These are phyloP conservation scores for Aspergillus baeticus DNA, from an alignment of 495 filamentous ascomycete genomes.

Conservation along the genomic window DNA sequence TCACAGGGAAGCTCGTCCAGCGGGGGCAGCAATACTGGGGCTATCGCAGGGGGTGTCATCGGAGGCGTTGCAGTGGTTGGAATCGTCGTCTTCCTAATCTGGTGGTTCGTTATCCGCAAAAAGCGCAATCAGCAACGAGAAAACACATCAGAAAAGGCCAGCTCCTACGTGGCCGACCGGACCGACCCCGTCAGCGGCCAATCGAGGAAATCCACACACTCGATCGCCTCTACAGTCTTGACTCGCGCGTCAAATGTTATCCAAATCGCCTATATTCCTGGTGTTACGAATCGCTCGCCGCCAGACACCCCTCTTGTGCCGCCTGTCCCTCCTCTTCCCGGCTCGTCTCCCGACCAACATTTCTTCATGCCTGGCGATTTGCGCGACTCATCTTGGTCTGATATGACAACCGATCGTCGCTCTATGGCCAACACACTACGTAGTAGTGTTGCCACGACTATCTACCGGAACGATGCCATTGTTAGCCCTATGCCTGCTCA, in stretches of 20 bases:
- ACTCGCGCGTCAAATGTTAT: conserved; percentile 98
- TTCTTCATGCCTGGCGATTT: conserved; percentile 94
- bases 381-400: conserved; percentile 80
- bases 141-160: conserved; percentile 50
- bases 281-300: conserved; percentile 89
- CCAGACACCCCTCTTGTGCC: conserved; percentile 84
- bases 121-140: conserved; percentile 61
- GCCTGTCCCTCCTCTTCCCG: conserved; percentile 88
- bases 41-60: conserved; percentile 82
- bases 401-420: conserved; percentile 63
- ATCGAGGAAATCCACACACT: conserved; percentile 83
- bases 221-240: conserved; percentile 91
- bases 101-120: conserved; percentile 82
- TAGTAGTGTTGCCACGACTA: conserved; percentile 84
- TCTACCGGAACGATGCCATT: conserved; percentile 85
- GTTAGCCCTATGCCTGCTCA: conserved; percentile 78
- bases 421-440: conserved; percentile 63
- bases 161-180: conserved; percentile 57
- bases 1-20: conserved; percentile 20
- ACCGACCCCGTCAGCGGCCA: conserved; percentile 59
- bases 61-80: conserved; percentile 70
- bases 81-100: conserved; percentile 73
- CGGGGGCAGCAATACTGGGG: conserved; percentile 64
- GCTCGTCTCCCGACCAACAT: conserved; percentile 73
- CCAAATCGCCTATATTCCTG: conserved; percentile 98